Evolutionary conservation across 176 grass and related monocot genomes (phyloP).

Genomic region (Bromus sterilis): DNA sequence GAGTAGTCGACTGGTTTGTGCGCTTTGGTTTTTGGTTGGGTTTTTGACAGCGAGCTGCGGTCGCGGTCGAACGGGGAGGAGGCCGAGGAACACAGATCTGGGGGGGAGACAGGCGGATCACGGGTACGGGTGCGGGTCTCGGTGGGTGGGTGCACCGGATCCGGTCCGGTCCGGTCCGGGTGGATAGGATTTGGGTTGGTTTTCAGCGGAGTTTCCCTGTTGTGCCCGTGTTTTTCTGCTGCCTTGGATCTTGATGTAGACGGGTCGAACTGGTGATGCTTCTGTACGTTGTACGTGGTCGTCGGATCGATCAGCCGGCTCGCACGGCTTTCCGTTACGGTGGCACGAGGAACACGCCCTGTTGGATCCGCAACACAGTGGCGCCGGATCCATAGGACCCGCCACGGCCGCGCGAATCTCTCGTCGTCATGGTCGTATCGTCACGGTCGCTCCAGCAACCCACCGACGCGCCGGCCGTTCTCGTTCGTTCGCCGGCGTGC

Average conservation of each 20-base stretch:
- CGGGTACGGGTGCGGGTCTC: neutral
- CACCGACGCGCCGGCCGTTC: too few relatives aligned
- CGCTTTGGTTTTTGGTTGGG: neutral
- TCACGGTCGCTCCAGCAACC: slow-evolving; percentile 6
- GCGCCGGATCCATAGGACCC: neutral
- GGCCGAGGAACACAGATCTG: slow-evolving; percentile 12
- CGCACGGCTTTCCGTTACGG: neutral
- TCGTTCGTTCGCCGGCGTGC: too few relatives aligned
- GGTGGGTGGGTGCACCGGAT: neutral
- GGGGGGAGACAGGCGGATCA: slow-evolving; percentile 8
- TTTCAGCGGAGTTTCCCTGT: too few relatives aligned
- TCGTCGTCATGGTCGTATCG: slow-evolving; percentile 6
- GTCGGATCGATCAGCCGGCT: neutral
- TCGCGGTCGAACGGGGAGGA: slow-evolving; percentile 30
- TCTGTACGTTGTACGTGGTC: neutral
- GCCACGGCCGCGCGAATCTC: neutral
- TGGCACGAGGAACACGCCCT: neutral
- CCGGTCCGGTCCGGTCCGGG: neutral
- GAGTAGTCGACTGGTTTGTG: neutral
- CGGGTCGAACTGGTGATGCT: neutral
- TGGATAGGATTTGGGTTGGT: neutral
- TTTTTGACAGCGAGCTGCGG: slow-evolving; percentile 45
- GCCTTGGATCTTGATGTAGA: neutral
- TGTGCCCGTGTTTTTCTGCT: neutral
- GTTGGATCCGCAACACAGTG: neutral